Percentiles rank a stretch among this genome's conserved stretches.
These are phyloP conservation scores for Xerocomellus intermedius DNA, from an alignment of 768 basidiomycete species.

Conservation along the genomic window DNA sequence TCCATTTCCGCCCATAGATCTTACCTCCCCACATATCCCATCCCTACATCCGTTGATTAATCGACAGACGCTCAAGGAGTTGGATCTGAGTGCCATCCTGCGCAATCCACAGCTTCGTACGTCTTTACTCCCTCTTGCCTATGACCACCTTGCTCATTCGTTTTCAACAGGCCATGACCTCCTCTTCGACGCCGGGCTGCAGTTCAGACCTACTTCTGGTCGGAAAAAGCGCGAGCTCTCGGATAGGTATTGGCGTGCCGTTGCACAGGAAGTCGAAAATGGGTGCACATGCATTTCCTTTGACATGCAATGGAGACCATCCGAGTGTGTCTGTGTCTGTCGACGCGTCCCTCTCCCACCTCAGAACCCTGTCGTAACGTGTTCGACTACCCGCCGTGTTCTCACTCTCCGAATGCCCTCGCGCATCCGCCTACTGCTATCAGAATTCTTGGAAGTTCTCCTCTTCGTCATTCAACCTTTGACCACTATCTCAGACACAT, in stretches of 20 bases:
- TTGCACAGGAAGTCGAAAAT: constrained; percentile 70
- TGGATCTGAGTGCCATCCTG: constrained; percentile 83
- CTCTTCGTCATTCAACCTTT: constrained; percentile 83
- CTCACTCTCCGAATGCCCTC: constrained; percentile 69
- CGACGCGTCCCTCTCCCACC: constrained; percentile 42
- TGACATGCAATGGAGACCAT: constrained; percentile 56
- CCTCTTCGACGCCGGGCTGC: constrained; percentile 81
- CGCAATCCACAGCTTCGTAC: constrained; percentile 88
- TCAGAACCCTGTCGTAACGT: constrained; percentile 42
- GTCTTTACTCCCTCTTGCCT: constrained; percentile 32
- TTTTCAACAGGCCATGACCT: constrained; percentile 72
- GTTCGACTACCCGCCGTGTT: constrained; percentile 42
- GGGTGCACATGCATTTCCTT: constrained; percentile 87
- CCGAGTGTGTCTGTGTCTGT: constrained; percentile 55
- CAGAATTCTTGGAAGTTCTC: constrained; percentile 79
- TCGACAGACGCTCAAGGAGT: constrained; percentile 75
- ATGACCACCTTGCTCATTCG: background rate
- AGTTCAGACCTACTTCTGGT: constrained; percentile 76
- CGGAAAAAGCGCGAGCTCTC: constrained; percentile 68
- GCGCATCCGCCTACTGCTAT: constrained; percentile 65
- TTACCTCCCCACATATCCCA: constrained; percentile 57
- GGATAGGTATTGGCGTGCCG: constrained; percentile 84
- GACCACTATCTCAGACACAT: constrained; percentile 57
- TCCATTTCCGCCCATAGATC: constrained; percentile 38
- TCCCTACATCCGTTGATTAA: constrained; percentile 76